Conservation (phyloP, 805 yeast genomes). For the Cyberlindnera nakhonratchasimensis region DNA sequence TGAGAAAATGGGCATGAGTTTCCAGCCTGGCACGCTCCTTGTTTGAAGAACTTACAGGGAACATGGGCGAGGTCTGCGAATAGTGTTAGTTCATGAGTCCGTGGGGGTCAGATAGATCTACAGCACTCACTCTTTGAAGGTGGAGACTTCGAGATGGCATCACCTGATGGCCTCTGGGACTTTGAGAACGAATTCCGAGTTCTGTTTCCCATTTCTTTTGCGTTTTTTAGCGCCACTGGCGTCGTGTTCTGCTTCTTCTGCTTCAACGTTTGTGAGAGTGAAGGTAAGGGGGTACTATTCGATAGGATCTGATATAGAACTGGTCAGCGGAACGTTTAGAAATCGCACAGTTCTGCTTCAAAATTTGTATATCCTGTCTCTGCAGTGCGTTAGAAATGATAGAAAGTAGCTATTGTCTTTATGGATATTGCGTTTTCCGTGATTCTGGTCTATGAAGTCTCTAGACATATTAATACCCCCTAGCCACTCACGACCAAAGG, state of each 20-base stretch:
- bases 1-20: constrained; percentile 89
- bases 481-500: too few relatives aligned
- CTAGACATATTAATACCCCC: too few relatives aligned
- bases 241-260: not conserved
- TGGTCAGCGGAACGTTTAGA: not conserved
- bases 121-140: constrained; percentile 29
- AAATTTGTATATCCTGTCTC: not conserved
- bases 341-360: not conserved
- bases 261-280: constrained; percentile 2
- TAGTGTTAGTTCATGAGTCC: constrained; percentile 18
- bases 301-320: not conserved
- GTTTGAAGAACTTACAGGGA: constrained; percentile 90
- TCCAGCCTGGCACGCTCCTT: constrained; percentile 96
- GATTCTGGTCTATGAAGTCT: too few relatives aligned
- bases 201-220: constrained; percentile 2
- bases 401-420: too few relatives aligned
- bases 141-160: constrained; percentile 24
- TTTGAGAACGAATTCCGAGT: constrained; percentile 13
- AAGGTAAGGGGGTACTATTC: not conserved
- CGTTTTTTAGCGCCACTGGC: not conserved
- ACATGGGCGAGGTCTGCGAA: constrained; percentile 75
- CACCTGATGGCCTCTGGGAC: constrained; percentile 14
- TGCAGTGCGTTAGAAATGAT: not conserved
- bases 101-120: not conserved
- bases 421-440: too few relatives aligned